phyloP scores from a whole-genome alignment of 2,329 filamentous ascomycete species.

The Penicillium griseofulvum region DNA sequence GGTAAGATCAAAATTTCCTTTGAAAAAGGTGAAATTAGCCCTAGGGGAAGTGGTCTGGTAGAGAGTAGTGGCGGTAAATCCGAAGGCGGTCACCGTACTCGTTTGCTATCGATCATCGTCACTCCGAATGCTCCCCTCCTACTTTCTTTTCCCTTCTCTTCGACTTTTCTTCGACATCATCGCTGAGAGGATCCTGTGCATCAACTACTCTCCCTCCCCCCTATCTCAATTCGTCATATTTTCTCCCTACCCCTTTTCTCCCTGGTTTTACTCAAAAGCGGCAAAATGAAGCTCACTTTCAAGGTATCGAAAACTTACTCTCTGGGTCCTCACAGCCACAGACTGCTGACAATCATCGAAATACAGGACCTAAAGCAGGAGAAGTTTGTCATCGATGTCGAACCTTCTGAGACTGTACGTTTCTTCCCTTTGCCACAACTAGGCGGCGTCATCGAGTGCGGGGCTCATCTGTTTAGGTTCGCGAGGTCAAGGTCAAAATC shows the following conservation, averaged over 20 bases:
- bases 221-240: slow-evolving; percentile 7
- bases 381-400: slow-evolving; percentile 94
- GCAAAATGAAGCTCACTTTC: slow-evolving; percentile 69
- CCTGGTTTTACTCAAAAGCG: slow-evolving; percentile 34
- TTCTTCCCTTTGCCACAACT: slow-evolving; percentile 7
- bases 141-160: slow-evolving; percentile 29
- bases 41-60: neutral
- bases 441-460: slow-evolving; percentile 27
- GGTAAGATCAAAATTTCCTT: neutral
- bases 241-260: slow-evolving; percentile 18
- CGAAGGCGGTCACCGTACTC: slow-evolving; percentile 11
- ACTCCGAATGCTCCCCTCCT: slow-evolving; percentile 12
- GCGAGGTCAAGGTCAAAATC: slow-evolving; percentile 88
- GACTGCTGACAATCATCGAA: slow-evolving; percentile 18
- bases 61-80: neutral
- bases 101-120: slow-evolving; percentile 12
- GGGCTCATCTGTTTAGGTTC: slow-evolving; percentile 62
- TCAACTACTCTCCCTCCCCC: neutral
- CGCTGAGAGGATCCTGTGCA: slow-evolving; percentile 9
- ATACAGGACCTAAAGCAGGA: slow-evolving; percentile 93
- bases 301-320: slow-evolving; percentile 51
- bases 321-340: slow-evolving; percentile 17
- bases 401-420: slow-evolving; percentile 85
- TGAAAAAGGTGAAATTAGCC: neutral
- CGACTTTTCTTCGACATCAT: slow-evolving; percentile 14